Evolutionary conservation across 768 basidiomycete genomes (phyloP), one percentile per base, ranked within the genome.

Genomic region (Gymnopilus junonius): DNA sequence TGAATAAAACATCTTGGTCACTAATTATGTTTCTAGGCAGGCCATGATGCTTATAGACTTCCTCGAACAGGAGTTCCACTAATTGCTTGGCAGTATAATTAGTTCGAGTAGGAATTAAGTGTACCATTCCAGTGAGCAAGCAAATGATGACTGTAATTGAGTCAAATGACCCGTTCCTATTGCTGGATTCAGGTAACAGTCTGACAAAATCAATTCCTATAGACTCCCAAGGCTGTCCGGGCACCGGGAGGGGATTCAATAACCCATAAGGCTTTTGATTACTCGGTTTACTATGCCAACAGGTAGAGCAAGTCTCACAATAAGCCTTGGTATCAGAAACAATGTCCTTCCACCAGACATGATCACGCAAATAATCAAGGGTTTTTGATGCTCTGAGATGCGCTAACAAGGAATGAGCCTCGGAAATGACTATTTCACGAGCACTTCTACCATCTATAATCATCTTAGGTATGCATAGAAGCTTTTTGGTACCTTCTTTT

Each of bases 1-100:
- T n/a, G n/a, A n/a, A n/a, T n/a, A n/a, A 83, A 0, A 74, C 63
- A 59, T 82, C 81, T 1, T 80, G 65, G 55, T 84, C 80, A 14
- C 75, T 78, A 0, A 84, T 69, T 0, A 85, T 80, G 0, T 59
- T 32, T 1, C 65, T 58, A 0, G 79, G 82, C 0, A 83, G 56
- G 0, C 82, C 81, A 59, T 83, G 80, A 0, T 67, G 66, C 11
- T 76, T 77, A 25, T 80, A 81, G 0, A 82, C 67, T 2, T 73
- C 40, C 0, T 69, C 68, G 34, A 80, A 79, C n/a, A 81, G 64
- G 0, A 80, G 14, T 40, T 80, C 72, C 0, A 79, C 79, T 0
- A 84, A 54, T 65, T 70, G 68, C 2, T 51, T 57, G 4, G 67
- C 68, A 8, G 62, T 58, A 8, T 70, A 54, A 0, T 74, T 63